Percentiles rank a stretch among this genome's conserved stretches.
Evolutionary conservation across 164 flowering plant genomes (phyloP).

Genomic region (Hamamelis virginiana): DNA sequence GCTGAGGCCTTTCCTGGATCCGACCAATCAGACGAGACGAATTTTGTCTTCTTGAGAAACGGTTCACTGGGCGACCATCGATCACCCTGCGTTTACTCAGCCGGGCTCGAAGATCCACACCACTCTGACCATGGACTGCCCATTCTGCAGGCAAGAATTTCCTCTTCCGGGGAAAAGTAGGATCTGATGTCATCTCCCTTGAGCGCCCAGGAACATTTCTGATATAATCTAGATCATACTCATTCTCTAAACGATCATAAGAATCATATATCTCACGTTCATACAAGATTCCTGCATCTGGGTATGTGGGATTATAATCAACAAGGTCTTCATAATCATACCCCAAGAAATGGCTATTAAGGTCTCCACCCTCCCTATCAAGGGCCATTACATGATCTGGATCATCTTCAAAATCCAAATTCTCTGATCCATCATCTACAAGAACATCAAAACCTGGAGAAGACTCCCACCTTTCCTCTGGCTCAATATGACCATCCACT

Average conservation of each 20-base stretch:
- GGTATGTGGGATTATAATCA: conserved; percentile 28
- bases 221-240: conserved; percentile 16
- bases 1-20: conserved; percentile 21
- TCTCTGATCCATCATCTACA: conserved; percentile 52
- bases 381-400: conserved; percentile 28
- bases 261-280: conserved; percentile 27
- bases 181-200: conserved; percentile 28
- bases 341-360: conserved; percentile 30
- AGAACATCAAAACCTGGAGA: conserved; percentile 84
- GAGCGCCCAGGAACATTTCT: conserved; percentile 18
- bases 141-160: conserved; percentile 22
- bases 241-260: conserved; percentile 27
- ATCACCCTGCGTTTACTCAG: conserved; percentile 37
- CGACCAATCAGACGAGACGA: conserved; percentile 19
- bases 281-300: conserved; percentile 24
- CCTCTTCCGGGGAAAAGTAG: conserved; percentile 30
- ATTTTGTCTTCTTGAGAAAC: conserved; percentile 24
- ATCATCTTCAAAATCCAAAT: conserved; percentile 39
- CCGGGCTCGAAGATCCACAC: conserved; percentile 48
- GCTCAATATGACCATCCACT: conserved; percentile 32
- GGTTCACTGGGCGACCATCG: conserved; percentile 16
- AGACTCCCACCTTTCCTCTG: conserved; percentile 66
- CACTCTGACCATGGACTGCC: conserved; percentile 14
- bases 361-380: conserved; percentile 35
- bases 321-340: conserved; percentile 34